Evolutionary conservation across 768 basidiomycete species (phyloP).

Genomic region (Mycena rosella): DNA sequence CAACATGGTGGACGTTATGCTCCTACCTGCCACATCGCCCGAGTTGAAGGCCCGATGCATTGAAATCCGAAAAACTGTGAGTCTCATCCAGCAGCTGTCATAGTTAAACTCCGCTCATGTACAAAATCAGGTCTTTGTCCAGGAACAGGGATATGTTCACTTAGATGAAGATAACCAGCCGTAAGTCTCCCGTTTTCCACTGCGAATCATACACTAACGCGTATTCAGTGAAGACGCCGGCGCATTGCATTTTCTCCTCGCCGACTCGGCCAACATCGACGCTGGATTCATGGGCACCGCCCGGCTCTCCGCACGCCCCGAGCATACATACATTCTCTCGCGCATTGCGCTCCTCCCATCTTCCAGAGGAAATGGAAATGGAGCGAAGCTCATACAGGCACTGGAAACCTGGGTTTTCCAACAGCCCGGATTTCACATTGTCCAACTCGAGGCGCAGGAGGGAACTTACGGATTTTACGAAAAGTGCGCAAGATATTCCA

Average conservation of each 20-base stretch:
- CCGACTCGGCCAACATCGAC: neutral
- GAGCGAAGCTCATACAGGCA: neutral
- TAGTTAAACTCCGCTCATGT: neutral
- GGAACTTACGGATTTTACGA: constrained; percentile 19
- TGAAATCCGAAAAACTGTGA: constrained; percentile 3
- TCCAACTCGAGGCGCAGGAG: constrained; percentile 4
- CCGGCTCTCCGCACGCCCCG: neutral
- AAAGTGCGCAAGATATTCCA: neutral
- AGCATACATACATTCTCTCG: neutral
- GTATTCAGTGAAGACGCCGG: neutral
- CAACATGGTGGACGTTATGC: neutral
- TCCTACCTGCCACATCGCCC: constrained; percentile 4
- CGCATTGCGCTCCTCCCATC: constrained; percentile 4
- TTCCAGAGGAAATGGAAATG: neutral
- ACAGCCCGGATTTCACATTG: neutral
- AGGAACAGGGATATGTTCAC: constrained; percentile 11
- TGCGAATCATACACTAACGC: neutral
- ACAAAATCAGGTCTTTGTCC: constrained; percentile 1
- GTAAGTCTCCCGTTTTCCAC: neutral
- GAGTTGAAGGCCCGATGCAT: constrained; percentile 5
- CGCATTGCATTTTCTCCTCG: constrained; percentile 4
- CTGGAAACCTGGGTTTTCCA: neutral
- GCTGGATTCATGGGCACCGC: constrained; percentile 8
- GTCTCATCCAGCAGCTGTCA: neutral
- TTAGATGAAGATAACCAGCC: constrained; percentile 16